Evolutionary conservation across 23 red algal genomes (phyloP).

Genomic region (Cyanidiococcus yangmingshanensis): DNA sequence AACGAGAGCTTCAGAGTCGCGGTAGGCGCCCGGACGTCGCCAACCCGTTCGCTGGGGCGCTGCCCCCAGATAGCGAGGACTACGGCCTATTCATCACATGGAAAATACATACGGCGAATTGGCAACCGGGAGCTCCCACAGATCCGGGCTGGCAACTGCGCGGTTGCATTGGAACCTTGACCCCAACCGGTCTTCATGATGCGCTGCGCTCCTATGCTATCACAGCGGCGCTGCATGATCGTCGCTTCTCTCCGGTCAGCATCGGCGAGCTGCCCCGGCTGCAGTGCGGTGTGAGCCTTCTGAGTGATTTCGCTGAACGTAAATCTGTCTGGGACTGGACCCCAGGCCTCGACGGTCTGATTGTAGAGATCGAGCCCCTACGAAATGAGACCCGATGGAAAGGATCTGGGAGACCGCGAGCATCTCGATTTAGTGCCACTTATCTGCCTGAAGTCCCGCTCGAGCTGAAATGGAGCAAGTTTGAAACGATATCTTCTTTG

Average conservation of each 20-base stretch:
- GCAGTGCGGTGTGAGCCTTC: conserved; percentile 43
- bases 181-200: conserved; percentile 35
- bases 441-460: conserved; percentile 74
- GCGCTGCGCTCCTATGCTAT: conserved; percentile 51
- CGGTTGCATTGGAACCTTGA: conserved; percentile 85
- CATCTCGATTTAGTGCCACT: conserved; percentile 47
- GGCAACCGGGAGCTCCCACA: not conserved
- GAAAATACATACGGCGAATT: not conserved
- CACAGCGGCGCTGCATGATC: conserved; percentile 58
- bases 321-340: conserved; percentile 59
- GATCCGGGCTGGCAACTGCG: conserved; percentile 34
- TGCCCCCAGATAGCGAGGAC: conserved; percentile 10
- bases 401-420: not conserved
- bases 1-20: not conserved
- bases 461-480: conserved; percentile 68
- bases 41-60: not conserved
- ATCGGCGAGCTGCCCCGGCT: conserved; percentile 45
- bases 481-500: conserved; percentile 39
- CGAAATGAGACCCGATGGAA: not conserved
- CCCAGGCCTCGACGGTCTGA: conserved; percentile 59
- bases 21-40: not conserved
- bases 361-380: conserved; percentile 32
- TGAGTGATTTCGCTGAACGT: conserved; percentile 43
- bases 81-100: conserved; percentile 36
- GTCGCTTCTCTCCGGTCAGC: conserved; percentile 56